Base-by-base conservation (phyloP, 2,329 filamentous ascomycete species). In the Xenoacremonium recifei region DNA sequence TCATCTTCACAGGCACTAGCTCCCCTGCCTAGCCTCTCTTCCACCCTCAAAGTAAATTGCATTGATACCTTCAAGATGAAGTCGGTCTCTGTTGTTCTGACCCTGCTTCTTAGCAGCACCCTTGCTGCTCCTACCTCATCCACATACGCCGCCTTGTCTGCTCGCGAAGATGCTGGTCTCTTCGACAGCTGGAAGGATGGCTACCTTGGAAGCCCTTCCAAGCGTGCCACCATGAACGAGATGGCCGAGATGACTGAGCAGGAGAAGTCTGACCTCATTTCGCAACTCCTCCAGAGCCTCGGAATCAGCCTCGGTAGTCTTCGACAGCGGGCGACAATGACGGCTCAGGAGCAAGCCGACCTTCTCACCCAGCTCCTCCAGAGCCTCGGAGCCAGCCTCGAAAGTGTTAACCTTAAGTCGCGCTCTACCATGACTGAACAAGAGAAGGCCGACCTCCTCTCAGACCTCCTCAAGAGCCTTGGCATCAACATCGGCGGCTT, bases 21-120 rank as follows among this genome's bases (percentile, higher is more conserved):
- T 27, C 13, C 13, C 23, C 23, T 9, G 13, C 23, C n/a, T n/a
- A 27, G 23, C 23, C 23, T 27, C 23, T 27, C 23, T n/a, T n/a
- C n/a, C n/a, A n/a, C n/a, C n/a, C n/a, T n/a, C n/a, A n/a, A n/a
- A n/a, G n/a, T 31, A 10, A 34, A 19, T 44, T 40, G 3, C 13
- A 19, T 30, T 35, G 23, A 23, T 21, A 13, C 6, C 20, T 38
- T 11, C 34, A 51, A 45, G 17, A 51, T 51, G 49, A 51, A 51
- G 42, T 31, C 47, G 6, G n/a, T 40, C 21, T 33, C 39, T 11
- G 12, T 45, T 31, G 37, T 32, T 31, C 39, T 50, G 29, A 45
- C 45, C 15, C 16, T 48, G 4, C 37, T 35, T 7, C 32, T 35
- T 13, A 42, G 35, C 35, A 49, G 32, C 20, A 37, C 40, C 16